Base-by-base conservation (phyloP, 1,139 yeast genomes). In the Saccharomyces hybrid region DNA sequence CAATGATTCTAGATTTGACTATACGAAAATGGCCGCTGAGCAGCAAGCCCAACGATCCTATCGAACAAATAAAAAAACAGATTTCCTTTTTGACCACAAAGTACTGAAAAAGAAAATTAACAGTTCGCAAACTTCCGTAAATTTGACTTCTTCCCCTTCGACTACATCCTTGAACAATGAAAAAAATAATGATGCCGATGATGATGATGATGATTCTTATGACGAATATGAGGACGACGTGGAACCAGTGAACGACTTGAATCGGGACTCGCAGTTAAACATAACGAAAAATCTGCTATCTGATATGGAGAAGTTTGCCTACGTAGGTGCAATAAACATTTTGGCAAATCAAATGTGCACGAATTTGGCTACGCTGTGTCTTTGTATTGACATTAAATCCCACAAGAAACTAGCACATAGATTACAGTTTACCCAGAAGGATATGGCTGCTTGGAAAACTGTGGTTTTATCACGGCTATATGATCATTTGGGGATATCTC, bases 271-370 rank as follows among this genome's bases (percentile, higher is more conserved):
- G 48, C 95, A 91, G 55, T 73, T 93, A 58, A 82, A 83, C 56
- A 80, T 93, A 0, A 93, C 98, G 5, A 89, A 86, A 66, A 80
- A 82, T 31, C 81, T 95, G 82, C 76, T 95, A 31, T 78, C 84
- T 2, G 98, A 89, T 27, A 76, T 85, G 23, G 97, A 95, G 67
- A 84, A 88, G 63, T 87, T 91, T 61, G 98, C 98, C 4, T 95
- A 95, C 65, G 86, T 88, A 5, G 99, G 97, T 0, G 76, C 93
- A 11, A 83, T 87, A 23, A 85, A 88, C 61, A 77, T 95, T 42
- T 78, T 87, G 6, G 78, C 84, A 53, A 87, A 85, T 44, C 88
- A 86, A 28, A 82, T 90, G 87, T 96, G 96, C 8, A 81, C 89
- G 1, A 84, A 83, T 9, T 69, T 90, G 56, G 93, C 95, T 0